Evolutionary conservation across 2,329 filamentous ascomycete genomes (phyloP), one percentile per base, ranked within the genome.

Genomic region (Microascus cirrosus): DNA sequence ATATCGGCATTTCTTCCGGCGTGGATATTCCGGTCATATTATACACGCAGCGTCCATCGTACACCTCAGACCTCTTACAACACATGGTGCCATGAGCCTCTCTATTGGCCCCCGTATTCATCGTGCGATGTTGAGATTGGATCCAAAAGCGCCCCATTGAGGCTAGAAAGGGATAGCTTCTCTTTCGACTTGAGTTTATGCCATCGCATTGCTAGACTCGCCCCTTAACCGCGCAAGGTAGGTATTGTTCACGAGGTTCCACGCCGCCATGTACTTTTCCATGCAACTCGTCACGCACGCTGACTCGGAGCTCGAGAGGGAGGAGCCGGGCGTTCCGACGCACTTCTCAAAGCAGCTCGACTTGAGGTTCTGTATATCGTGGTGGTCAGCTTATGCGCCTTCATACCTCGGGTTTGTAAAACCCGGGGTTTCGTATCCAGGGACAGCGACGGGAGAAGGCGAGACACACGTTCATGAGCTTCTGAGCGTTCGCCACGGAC

Each of bases 221-320:
- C 78, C 77, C 70, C 86, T 83, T 71, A 84, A 71, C 64, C 82
- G 78, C 61, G 72, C 71, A 66, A 90, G 81, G 70, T 90, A 90
- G 48, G 84, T 78, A 54, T 77, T 71, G 74, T 85, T 87, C 66
- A 89, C 84, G 62, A 80, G 75, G 73, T 91, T 91, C 89, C 89
- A 93, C 12, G 87, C 81, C 35, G 79, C 74, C 78, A 92, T 89
- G 77, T 92, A 93, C 73, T 92, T 92, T 66, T 92, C 87, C 83
- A 91, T 89, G 76, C 89, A 93, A 60, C 80, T 77, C 22, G 81
- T 88, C 67, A 89, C 79, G 75, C 89, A 93, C 24, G 80, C 77
- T 67, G 83, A 77, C 70, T 93, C 89, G 71, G 79, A 72, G 71
- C 78, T 81, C 55, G 84, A 85, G 58, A 92, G 73, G 57, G 82